A percentile compares a stretch with the other conserved stretches of the same genome.
phyloP scores from a whole-genome alignment of 1,139 yeast genomes.

The Pneumocystis sp. region DNA sequence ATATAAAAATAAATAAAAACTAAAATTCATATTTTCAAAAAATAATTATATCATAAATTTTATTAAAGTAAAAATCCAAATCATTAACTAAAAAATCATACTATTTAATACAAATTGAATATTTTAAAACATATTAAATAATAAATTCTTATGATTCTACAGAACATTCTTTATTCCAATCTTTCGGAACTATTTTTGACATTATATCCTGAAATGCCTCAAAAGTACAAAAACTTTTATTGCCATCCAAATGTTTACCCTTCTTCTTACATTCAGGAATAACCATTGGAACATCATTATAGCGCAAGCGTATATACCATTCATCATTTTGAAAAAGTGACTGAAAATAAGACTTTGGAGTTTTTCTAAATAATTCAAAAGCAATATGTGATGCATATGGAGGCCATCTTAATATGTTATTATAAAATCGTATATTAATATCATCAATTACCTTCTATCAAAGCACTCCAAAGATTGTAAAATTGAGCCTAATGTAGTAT shows the following conservation, averaged over 20 bases:
- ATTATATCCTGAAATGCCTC: constrained; percentile 12
- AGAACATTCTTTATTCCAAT: constrained; percentile 15
- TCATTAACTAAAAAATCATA: background rate
- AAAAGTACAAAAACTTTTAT: constrained; percentile 14
- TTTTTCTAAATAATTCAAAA: background rate
- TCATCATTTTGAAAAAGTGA: constrained; percentile 3
- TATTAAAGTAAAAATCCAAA: background rate
- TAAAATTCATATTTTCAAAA: background rate
- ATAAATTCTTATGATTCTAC: background rate
- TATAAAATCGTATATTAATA: constrained; percentile 14
- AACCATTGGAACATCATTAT: constrained; percentile 14
- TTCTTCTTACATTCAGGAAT: constrained; percentile 14
- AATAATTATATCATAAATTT: background rate
- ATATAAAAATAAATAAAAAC: background rate
- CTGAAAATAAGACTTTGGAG: background rate
- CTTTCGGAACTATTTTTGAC: constrained; percentile 11
- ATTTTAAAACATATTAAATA: background rate
- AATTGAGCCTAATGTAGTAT: constrained; percentile 17
- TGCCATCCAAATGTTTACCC: constrained; percentile 10
- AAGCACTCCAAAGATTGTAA: constrained; percentile 15
- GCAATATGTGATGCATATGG: constrained; percentile 1
- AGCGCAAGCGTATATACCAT: constrained; percentile 14
- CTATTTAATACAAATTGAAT: background rate
- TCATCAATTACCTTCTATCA: constrained; percentile 17
- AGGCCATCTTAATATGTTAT: constrained; percentile 5